Conservation (phyloP, 2,329 filamentous ascomycete genomes). For the Talaromyces albobiverticillius region DNA sequence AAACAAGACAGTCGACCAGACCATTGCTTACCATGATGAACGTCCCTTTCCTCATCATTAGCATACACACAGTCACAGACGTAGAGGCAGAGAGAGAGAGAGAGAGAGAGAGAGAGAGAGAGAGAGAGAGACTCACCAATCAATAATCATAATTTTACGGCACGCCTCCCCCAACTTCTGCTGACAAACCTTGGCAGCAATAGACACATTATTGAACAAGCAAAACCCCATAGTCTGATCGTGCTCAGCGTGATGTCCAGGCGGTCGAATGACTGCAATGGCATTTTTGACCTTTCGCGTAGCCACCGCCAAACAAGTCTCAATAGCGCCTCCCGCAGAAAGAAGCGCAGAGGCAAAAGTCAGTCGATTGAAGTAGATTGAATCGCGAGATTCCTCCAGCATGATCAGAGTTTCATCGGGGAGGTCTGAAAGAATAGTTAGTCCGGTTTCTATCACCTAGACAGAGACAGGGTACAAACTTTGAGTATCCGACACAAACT, state of each 20-base stretch:
- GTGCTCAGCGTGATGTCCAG: slow-evolving; percentile 90
- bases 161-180: slow-evolving; percentile 74
- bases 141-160: slow-evolving; percentile 85
- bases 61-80: slow-evolving; percentile 25
- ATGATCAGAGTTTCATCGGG: slow-evolving; percentile 62
- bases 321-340: slow-evolving; percentile 89
- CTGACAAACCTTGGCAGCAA: slow-evolving; percentile 87
- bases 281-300: slow-evolving; percentile 83
- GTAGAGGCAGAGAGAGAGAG: not conserved
- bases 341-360: slow-evolving; percentile 78
- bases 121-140: slow-evolving; percentile 66
- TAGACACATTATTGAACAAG: slow-evolving; percentile 95
- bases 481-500: slow-evolving; percentile 66
- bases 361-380: slow-evolving; percentile 77
- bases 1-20: too few relatives aligned
- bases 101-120: slow-evolving; percentile 24
- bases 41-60: slow-evolving; percentile 50
- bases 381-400: slow-evolving; percentile 68
- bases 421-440: slow-evolving; percentile 36
- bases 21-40: slow-evolving; percentile 57
- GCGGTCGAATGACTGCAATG: slow-evolving; percentile 90
- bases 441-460: not conserved
- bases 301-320: slow-evolving; percentile 90
- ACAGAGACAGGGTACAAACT: slow-evolving; percentile 28
- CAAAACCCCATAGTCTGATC: slow-evolving; percentile 90